Percentiles rank a stretch among this genome's conserved stretches.
Conservation (phyloP, 495 filamentous ascomycete genomes). For the Penicillium crystallinum region DNA sequence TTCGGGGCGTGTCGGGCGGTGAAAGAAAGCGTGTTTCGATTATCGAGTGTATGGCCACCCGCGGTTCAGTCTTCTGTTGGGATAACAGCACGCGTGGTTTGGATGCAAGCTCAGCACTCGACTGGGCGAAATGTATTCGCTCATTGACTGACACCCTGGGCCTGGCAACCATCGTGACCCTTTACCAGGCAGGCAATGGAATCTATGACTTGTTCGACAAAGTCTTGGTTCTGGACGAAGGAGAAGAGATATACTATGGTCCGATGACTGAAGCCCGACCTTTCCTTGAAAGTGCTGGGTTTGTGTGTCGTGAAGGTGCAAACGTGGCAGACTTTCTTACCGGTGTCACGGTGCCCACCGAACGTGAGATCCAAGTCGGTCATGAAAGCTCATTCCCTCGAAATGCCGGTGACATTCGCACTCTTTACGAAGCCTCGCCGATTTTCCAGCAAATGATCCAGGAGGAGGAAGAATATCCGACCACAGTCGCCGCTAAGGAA, state of each 20-base stretch:
- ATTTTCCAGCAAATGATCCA: constrained; percentile 25
- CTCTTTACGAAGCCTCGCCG: constrained; percentile 28
- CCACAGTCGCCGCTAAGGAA: constrained; percentile 27
- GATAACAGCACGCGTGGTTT: constrained; percentile 79
- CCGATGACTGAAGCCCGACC: constrained; percentile 52
- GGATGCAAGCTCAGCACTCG: constrained; percentile 72
- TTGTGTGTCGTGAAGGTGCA: constrained; percentile 52
- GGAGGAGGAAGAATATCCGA: constrained; percentile 46
- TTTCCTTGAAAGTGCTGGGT: constrained; percentile 61
- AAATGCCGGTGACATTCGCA: constrained; percentile 28
- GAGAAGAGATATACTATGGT: constrained; percentile 63
- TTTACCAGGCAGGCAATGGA: constrained; percentile 77
- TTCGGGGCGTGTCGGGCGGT: constrained; percentile 74
- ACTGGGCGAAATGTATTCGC: constrained; percentile 60
- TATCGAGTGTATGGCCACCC: constrained; percentile 53
- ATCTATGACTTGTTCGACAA: constrained; percentile 67
- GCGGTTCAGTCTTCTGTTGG: constrained; percentile 65
- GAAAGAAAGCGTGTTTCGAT: constrained; percentile 65
- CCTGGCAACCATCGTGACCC: constrained; percentile 62
- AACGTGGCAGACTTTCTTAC: constrained; percentile 67
- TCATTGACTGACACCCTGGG: constrained; percentile 64
- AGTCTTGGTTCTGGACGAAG: constrained; percentile 54
- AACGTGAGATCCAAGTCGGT: constrained; percentile 52
- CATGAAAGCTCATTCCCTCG: constrained; percentile 36
- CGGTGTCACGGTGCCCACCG: constrained; percentile 58